phyloP scores from a whole-genome alignment of 2,329 filamentous ascomycete genomes.

The Cryphonectria radicalis region DNA sequence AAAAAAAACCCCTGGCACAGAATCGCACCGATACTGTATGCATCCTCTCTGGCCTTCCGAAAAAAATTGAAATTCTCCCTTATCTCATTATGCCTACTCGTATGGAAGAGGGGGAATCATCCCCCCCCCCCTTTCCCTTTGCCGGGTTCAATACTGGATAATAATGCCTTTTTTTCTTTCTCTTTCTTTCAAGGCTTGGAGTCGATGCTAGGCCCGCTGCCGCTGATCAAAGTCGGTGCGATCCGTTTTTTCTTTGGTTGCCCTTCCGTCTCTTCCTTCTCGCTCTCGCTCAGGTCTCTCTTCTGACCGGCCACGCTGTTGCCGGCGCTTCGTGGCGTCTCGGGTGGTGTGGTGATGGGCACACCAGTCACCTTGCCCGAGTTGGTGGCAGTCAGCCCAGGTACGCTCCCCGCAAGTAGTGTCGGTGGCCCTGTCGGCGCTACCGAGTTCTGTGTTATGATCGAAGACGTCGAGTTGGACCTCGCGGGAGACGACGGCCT shows the following conservation, averaged over 20 bases:
- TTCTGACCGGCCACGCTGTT: slow-evolving; percentile 61
- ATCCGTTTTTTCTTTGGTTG: slow-evolving; percentile 72
- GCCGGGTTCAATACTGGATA: neutral
- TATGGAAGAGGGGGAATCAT: too few relatives aligned
- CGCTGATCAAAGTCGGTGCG: slow-evolving; percentile 64
- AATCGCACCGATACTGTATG: neutral
- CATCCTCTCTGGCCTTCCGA: neutral
- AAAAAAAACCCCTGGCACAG: neutral
- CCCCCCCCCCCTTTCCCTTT: too few relatives aligned
- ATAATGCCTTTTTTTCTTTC: neutral
- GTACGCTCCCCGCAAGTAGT: slow-evolving; percentile 76
- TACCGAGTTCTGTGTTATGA: slow-evolving; percentile 66
- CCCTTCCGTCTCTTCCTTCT: slow-evolving; percentile 53
- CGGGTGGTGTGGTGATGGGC: slow-evolving; percentile 85
- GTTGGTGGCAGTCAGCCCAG: slow-evolving; percentile 74
- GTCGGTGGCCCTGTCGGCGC: slow-evolving; percentile 61
- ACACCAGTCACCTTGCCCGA: slow-evolving; percentile 66
- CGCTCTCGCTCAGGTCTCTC: slow-evolving; percentile 60
- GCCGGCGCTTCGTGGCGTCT: slow-evolving; percentile 74
- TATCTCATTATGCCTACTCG: neutral
- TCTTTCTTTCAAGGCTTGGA: slow-evolving; percentile 10
- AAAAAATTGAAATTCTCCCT: neutral
- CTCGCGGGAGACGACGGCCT: slow-evolving; percentile 79
- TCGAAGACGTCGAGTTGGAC: slow-evolving; percentile 84
- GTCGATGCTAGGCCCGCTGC: slow-evolving; percentile 32